Conservation (phyloP, 306 rosid genomes). For the Myrica gale region DNA sequence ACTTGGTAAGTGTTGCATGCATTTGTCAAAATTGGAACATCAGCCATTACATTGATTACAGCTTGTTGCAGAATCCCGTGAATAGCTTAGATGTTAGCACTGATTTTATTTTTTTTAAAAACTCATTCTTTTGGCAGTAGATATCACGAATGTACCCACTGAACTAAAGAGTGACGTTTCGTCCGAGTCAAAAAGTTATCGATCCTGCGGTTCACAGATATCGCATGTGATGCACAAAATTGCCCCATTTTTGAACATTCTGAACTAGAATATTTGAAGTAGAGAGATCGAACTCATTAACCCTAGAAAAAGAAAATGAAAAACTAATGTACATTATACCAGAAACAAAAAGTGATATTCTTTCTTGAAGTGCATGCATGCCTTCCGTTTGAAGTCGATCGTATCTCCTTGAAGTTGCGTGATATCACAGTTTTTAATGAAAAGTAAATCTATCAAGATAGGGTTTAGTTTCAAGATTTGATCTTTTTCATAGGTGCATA, state of each 20-base stretch:
- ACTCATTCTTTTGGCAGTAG: background rate
- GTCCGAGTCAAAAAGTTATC: background rate
- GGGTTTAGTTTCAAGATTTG: background rate
- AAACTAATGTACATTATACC: too few species aligned
- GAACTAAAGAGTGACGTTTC: background rate
- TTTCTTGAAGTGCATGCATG: background rate
- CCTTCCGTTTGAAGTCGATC: background rate
- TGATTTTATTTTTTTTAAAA: background rate
- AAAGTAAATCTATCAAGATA: background rate
- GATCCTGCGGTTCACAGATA: background rate
- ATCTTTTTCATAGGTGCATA: background rate
- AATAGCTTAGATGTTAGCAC: background rate
- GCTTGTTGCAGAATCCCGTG: background rate
- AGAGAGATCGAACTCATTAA: too few species aligned
- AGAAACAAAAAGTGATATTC: background rate
- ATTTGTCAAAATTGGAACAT: slow-evolving; percentile 1
- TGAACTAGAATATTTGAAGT: background rate
- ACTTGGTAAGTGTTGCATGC: background rate
- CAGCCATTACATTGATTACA: background rate
- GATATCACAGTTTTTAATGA: background rate
- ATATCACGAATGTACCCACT: background rate
- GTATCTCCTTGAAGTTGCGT: background rate
- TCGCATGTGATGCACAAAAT: background rate
- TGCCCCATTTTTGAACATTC: background rate
- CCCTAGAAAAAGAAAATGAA: too few species aligned